A percentile compares a stretch with the other conserved stretches of the same genome.
These are phyloP conservation scores for Penicillium sp. DNA, from an alignment of 2,329 filamentous ascomycete genomes.

Conservation along the genomic window DNA sequence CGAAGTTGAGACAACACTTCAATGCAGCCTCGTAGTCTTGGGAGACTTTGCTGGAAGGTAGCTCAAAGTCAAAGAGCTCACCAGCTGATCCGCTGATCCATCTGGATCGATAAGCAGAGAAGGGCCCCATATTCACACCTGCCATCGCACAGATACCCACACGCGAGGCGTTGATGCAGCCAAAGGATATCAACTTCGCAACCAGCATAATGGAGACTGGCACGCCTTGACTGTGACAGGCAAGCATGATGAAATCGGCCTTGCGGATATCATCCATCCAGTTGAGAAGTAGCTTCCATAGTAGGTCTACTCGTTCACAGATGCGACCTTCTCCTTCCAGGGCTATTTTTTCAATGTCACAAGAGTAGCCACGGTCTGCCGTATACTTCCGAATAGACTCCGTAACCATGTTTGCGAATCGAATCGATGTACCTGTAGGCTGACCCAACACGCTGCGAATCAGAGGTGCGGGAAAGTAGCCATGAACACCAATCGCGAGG, in stretches of 20 bases:
- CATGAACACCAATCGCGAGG: slow-evolving; percentile 89
- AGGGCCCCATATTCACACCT: slow-evolving; percentile 88
- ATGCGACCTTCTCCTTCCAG: slow-evolving; percentile 94
- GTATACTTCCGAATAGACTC: slow-evolving; percentile 81
- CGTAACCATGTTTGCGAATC: slow-evolving; percentile 83
- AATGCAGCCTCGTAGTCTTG: slow-evolving; percentile 74
- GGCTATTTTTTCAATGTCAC: slow-evolving; percentile 88
- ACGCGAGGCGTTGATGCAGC: slow-evolving; percentile 69
- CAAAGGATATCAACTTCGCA: slow-evolving; percentile 86
- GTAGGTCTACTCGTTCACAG: slow-evolving; percentile 76
- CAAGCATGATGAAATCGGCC: slow-evolving; percentile 86
- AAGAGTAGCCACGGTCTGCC: slow-evolving; percentile 64
- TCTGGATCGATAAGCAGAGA: slow-evolving; percentile 83
- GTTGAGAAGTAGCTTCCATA: slow-evolving; percentile 92
- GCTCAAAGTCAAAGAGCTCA: slow-evolving; percentile 90
- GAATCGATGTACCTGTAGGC: slow-evolving; percentile 89
- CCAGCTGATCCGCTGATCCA: slow-evolving; percentile 87
- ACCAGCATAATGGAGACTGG: slow-evolving; percentile 90
- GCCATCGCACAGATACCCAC: slow-evolving; percentile 87
- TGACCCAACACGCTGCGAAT: slow-evolving; percentile 89
- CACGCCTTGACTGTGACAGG: slow-evolving; percentile 92
- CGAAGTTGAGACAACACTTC: slow-evolving; percentile 68
- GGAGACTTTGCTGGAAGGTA: slow-evolving; percentile 74
- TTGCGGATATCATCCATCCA: slow-evolving; percentile 86
- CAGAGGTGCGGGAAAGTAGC: slow-evolving; percentile 82